These are phyloP conservation scores for Exophiala sp. DNA, from an alignment of 2,329 filamentous ascomycete genomes.

Conservation along the genomic window DNA sequence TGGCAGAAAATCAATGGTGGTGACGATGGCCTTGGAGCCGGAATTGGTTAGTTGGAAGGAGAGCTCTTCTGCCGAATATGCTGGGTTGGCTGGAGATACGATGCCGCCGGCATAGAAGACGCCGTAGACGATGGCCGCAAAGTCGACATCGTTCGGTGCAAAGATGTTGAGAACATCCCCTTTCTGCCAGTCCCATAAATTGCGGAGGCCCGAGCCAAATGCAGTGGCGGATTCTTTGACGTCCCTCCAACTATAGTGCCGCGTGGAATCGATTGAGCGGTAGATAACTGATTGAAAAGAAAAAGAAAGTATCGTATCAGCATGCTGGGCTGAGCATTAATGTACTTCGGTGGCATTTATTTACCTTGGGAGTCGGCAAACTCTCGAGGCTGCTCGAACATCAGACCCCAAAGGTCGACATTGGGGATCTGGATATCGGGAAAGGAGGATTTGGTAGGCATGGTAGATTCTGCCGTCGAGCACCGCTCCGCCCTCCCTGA, in stretches of 20 bases:
- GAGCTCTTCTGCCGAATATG: slow-evolving; percentile 77
- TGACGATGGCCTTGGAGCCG: slow-evolving; percentile 67
- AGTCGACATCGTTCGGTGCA: slow-evolving; percentile 82
- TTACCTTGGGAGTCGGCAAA: slow-evolving; percentile 26
- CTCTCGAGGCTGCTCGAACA: slow-evolving; percentile 26
- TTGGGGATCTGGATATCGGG: slow-evolving; percentile 63
- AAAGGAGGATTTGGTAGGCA: slow-evolving; percentile 67
- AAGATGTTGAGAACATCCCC: slow-evolving; percentile 79
- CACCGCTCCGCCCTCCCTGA: neutral
- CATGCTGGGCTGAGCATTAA: no score
- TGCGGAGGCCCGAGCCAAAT: slow-evolving; percentile 73
- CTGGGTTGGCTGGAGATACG: slow-evolving; percentile 77
- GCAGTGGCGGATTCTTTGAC: slow-evolving; percentile 59
- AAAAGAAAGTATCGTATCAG: no score
- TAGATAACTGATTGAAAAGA: slow-evolving; percentile 30
- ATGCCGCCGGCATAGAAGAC: slow-evolving; percentile 76
- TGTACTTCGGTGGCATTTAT: neutral
- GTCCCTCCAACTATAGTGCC: slow-evolving; percentile 66
- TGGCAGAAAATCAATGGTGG: slow-evolving; percentile 61
- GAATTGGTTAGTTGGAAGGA: slow-evolving; percentile 77
- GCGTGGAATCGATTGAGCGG: slow-evolving; percentile 44
- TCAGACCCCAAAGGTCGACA: slow-evolving; percentile 68
- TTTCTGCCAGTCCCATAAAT: slow-evolving; percentile 70
- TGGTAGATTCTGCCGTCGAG: slow-evolving; percentile 34
- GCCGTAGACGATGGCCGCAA: slow-evolving; percentile 69